A percentile compares a stretch with the other conserved stretches of the same genome.
phyloP scores from a whole-genome alignment of 352 stramenopile genomes.

The Pythium apleroticum region DNA sequence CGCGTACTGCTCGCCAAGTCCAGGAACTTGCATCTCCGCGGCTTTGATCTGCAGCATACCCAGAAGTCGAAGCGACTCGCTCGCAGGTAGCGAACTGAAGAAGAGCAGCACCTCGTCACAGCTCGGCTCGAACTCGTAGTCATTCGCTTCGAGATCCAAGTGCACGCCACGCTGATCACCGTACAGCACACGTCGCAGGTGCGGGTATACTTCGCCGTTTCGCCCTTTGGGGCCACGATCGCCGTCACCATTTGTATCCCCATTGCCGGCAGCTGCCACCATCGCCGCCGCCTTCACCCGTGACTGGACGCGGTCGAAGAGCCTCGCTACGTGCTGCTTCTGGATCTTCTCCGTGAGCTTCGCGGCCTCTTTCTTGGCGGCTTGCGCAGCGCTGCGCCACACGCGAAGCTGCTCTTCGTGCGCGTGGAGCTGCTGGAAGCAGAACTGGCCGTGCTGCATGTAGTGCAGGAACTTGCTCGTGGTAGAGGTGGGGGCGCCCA shows the following conservation, averaged over 20 bases:
- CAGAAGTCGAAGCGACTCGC: constrained; percentile 44
- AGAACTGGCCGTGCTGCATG: constrained; percentile 42
- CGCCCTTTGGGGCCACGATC: neutral
- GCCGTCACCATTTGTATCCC: neutral
- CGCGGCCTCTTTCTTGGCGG: constrained; percentile 38
- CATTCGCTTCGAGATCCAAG: constrained; percentile 31
- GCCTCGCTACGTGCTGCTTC: constrained; percentile 29
- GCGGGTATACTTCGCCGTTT: constrained; percentile 16
- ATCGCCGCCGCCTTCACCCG: constrained; percentile 9
- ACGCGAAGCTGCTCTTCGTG: constrained; percentile 19
- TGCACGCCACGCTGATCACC: constrained; percentile 11
- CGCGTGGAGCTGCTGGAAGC: constrained; percentile 22
- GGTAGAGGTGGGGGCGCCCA: neutral
- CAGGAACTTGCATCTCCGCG: constrained; percentile 35
- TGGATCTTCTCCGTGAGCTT: constrained; percentile 45
- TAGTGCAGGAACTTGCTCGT: constrained; percentile 38
- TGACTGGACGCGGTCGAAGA: constrained; percentile 29
- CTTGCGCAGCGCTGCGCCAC: constrained; percentile 12
- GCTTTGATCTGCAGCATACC: constrained; percentile 40
- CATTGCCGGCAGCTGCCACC: neutral
- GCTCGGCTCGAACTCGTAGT: constrained; percentile 50
- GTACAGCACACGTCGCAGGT: constrained; percentile 33
- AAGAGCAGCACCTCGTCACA: constrained; percentile 47
- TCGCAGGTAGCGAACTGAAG: constrained; percentile 37
- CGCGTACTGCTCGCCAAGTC: constrained; percentile 42